Conservation (phyloP, 2,329 filamentous ascomycete genomes). For the Paracamarosporium sp. region DNA sequence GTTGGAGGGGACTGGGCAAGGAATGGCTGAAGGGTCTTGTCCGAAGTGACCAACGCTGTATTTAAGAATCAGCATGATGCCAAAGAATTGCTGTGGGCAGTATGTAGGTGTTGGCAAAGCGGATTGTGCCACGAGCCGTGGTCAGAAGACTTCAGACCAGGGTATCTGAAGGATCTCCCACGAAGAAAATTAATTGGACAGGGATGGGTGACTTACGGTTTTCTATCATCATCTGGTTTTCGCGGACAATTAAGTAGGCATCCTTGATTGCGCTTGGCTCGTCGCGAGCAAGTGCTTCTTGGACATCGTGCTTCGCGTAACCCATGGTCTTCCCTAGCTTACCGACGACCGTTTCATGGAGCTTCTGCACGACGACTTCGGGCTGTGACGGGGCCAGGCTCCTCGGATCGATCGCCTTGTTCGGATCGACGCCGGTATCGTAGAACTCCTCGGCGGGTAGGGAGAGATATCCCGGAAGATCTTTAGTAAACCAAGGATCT, state of each 20-base stretch:
- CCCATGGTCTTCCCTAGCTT: slow-evolving; percentile 99
- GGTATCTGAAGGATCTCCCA: slow-evolving; percentile 6
- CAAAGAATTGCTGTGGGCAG: background rate
- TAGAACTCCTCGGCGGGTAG: slow-evolving; percentile 90
- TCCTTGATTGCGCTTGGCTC: slow-evolving; percentile 99
- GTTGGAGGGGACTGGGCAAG: slow-evolving; percentile 63
- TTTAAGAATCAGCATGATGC: slow-evolving; percentile 20
- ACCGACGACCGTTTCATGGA: slow-evolving; percentile 90
- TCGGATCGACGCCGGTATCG: slow-evolving; percentile 91
- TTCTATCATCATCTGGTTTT: slow-evolving; percentile 96
- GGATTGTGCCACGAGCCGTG: slow-evolving; percentile 14
- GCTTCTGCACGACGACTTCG: slow-evolving; percentile 80
- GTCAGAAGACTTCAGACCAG: slow-evolving; percentile 17
- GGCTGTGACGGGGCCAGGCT: slow-evolving; percentile 77
- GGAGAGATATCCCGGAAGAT: slow-evolving; percentile 84
- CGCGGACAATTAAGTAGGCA: slow-evolving; percentile 95
- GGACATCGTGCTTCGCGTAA: slow-evolving; percentile 91
- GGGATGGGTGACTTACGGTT: slow-evolving; percentile 72
- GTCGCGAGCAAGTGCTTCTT: slow-evolving; percentile 88
- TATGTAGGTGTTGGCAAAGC: slow-evolving; percentile 4
- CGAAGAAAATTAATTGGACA: slow-evolving; percentile 4
- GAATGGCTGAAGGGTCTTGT: slow-evolving; percentile 60
- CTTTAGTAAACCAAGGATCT: slow-evolving; percentile 92
- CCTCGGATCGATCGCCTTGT: slow-evolving; percentile 84
- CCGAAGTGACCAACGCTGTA: slow-evolving; percentile 61